Conservation (phyloP, 202 grass and related monocot species). For the Panicum hallii region DNA sequence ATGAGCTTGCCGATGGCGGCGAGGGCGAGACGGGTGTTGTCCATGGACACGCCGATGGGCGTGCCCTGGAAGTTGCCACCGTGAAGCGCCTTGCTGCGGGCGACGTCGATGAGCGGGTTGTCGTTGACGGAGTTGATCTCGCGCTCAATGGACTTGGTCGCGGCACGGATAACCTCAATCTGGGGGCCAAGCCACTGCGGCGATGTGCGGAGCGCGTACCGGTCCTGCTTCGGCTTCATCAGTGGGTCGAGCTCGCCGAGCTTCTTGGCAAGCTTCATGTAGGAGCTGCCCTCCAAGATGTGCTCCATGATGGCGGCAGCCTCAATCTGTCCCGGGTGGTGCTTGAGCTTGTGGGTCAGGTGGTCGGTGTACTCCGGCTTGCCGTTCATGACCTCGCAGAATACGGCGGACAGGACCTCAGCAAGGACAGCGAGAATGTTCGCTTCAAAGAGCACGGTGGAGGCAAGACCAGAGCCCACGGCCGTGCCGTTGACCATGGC, state of each 20-base stretch:
- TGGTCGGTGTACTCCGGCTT: constrained; percentile 72
- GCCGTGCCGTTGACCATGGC: constrained; percentile 85
- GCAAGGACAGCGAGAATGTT: constrained; percentile 56
- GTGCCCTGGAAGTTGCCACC: constrained; percentile 75
- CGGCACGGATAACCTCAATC: constrained; percentile 59
- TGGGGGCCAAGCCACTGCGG: constrained; percentile 63
- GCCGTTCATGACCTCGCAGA: constrained; percentile 69
- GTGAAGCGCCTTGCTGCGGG: constrained; percentile 58
- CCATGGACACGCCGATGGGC: constrained; percentile 76
- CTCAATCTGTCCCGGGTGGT: constrained; percentile 81
- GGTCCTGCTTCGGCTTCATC: constrained; percentile 62
- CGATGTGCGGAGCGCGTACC: constrained; percentile 65
- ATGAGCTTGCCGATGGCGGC: constrained; percentile 73
- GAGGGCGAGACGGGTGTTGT: constrained; percentile 69
- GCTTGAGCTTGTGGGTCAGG: constrained; percentile 74
- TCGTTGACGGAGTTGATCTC: constrained; percentile 78
- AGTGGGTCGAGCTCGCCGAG: constrained; percentile 67
- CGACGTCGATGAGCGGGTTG: constrained; percentile 64
- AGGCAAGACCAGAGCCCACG: constrained; percentile 78
- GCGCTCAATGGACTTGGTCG: constrained; percentile 68
- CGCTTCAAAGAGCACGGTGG: constrained; percentile 49
- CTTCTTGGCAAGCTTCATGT: constrained; percentile 79
- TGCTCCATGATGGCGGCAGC: constrained; percentile 80
- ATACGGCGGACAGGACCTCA: constrained; percentile 58
- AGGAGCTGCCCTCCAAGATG: constrained; percentile 73